Evolutionary conservation across 768 basidiomycete genomes (phyloP), one percentile per base, ranked within the genome.

Genomic region (Suillus plorans): DNA sequence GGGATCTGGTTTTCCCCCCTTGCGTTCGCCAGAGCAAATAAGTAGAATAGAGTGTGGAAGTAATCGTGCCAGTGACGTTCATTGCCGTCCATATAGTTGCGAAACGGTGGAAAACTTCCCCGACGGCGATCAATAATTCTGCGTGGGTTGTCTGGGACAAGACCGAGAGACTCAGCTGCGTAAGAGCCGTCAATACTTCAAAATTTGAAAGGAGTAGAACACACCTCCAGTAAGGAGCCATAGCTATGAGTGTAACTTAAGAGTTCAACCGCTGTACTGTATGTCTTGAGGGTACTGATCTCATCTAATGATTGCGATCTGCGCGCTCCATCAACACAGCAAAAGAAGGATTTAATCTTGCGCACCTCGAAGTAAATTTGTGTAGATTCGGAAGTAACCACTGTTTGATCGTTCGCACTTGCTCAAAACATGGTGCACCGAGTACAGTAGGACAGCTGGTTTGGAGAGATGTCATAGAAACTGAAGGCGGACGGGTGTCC

Each of bases 1-100:
- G 77, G 4, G 84, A 80, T 36, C 89, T 86, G 60, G 85, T 88
- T 70, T 88, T 89, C 59, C 85, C 78, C 31, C 91, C 89, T 63
- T 85, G 83, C 18, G 81, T 78, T 70, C 87, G 88, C 85, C 87
- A 90, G 1, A 78, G 73, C 60, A 87, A 81, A 70, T 92, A 86
- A 3, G 88, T 84, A 36, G 80, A 74, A 69, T 87, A 86, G 28
- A 94, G 82, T 0, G 89, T 83, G 8, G 78, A 75, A 3, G 87
- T 81, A 61, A 94, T 87, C 0, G 70, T 76, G 22, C 79, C 77
- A 66, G 84, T 83, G 13, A 77, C 82, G 69, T 90, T 82, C 88
- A 94, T 91, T 65, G 89, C 91, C 14, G 85, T 84, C 92, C 91
- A 94, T 57, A 93, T 87, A 25, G 85, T 83, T 13, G 85, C 82